Conservation (phyloP, 2,329 filamentous ascomycete species). For the Diaporthe aspalathi region DNA sequence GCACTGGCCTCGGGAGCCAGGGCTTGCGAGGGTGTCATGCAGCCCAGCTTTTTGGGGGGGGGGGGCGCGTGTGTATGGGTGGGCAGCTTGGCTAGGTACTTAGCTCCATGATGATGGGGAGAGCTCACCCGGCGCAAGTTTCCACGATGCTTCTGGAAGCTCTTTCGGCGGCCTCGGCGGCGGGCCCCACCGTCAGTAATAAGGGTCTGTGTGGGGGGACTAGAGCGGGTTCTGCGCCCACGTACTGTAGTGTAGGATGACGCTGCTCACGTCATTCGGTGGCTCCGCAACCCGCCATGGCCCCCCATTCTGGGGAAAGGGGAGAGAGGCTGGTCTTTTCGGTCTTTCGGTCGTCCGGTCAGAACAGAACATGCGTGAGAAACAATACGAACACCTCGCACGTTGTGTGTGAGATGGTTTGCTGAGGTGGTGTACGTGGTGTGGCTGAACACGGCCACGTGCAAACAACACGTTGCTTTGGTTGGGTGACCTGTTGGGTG, state of each 20-base stretch:
- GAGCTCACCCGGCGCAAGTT: background rate
- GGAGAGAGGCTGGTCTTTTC: background rate
- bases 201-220: constrained; percentile 18
- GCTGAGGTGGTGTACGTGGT: background rate
- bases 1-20: too few relatives aligned
- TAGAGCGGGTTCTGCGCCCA: background rate
- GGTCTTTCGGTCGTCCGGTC: too few relatives aligned
- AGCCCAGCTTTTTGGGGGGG: background rate
- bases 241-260: too few relatives aligned
- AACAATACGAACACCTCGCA: background rate
- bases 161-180: background rate
- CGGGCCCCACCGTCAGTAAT: background rate
- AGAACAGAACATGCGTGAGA: background rate
- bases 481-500: constrained; percentile 6
- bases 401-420: background rate
- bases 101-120: too few relatives aligned
- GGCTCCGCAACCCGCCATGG: background rate
- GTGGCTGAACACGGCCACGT: background rate
- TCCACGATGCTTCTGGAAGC: constrained; percentile 28
- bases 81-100: too few relatives aligned
- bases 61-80: too few relatives aligned
- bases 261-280: constrained; percentile 17
- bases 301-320: background rate
- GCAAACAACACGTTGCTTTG: background rate
- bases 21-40: constrained; percentile 21